Conservation (phyloP, 2,329 filamentous ascomycete species). For the Thielaviopsis ethacetica region DNA sequence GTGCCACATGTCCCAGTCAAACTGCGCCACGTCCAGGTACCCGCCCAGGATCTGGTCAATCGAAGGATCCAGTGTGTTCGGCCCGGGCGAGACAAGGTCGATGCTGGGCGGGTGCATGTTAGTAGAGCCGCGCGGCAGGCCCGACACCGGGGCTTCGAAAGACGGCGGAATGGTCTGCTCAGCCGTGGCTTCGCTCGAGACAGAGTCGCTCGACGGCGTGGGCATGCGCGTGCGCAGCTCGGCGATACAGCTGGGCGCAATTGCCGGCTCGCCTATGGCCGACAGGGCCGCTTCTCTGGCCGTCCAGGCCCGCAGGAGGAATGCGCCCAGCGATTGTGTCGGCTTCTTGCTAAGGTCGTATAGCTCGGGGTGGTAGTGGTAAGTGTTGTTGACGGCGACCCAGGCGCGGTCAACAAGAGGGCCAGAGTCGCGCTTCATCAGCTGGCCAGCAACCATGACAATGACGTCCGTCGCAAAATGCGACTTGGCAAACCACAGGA, state of each 20-base stretch:
- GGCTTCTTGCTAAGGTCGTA: slow-evolving; percentile 32
- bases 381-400: slow-evolving; percentile 29
- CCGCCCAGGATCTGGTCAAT: slow-evolving; percentile 29
- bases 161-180: slow-evolving; percentile 9
- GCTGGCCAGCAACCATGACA: slow-evolving; percentile 36
- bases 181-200: slow-evolving; percentile 14
- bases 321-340: slow-evolving; percentile 1
- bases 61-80: slow-evolving; percentile 13
- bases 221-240: slow-evolving; percentile 28
- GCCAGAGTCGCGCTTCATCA: slow-evolving; percentile 32
- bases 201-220: slow-evolving; percentile 17
- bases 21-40: slow-evolving; percentile 25
- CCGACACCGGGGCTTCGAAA: slow-evolving; percentile 8
- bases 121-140: slow-evolving; percentile 10
- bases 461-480: slow-evolving; percentile 42
- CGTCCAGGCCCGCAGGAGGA: slow-evolving; percentile 23
- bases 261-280: slow-evolving; percentile 22
- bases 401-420: slow-evolving; percentile 37
- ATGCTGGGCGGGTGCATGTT: background rate
- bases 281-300: slow-evolving; percentile 28
- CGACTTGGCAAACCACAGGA: slow-evolving; percentile 37
- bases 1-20: slow-evolving; percentile 32
- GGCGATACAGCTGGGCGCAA: slow-evolving; percentile 29
- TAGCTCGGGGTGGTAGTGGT: slow-evolving; percentile 33
- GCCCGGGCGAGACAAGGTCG: background rate